Evolutionary conservation across 495 filamentous ascomycete species (phyloP).

Genomic region (Penicillium malachiteum): DNA sequence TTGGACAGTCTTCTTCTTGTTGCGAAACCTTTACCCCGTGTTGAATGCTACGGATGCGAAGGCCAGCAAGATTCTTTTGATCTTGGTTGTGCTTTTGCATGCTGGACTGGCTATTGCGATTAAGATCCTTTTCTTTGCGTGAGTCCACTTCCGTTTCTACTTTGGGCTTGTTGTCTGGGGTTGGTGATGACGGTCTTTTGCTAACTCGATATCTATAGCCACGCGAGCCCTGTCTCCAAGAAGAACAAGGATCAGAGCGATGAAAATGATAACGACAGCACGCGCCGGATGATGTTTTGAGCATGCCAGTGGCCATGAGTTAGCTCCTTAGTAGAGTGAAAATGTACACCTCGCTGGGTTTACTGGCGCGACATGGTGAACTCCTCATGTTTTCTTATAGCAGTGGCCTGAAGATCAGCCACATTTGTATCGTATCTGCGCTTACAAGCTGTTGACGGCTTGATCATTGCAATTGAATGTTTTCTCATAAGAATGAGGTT

Average conservation of each 20-base stretch:
- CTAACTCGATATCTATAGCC: conserved; percentile 34
- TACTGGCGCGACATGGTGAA: conserved; percentile 17
- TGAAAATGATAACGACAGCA: conserved; percentile 26
- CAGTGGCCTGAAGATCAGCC: conserved; percentile 3
- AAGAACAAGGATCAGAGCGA: conserved; percentile 40
- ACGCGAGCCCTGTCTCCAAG: conserved; percentile 64
- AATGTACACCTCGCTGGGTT: conserved; percentile 18
- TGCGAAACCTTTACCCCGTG: conserved; percentile 91
- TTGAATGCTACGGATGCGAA: conserved; percentile 89
- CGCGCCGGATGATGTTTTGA: conserved; percentile 34
- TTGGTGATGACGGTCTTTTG: conserved; percentile 5
- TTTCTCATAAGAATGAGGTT: too few relatives aligned
- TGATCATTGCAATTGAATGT: not conserved
- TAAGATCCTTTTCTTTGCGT: conserved; percentile 95
- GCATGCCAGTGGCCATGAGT: not conserved
- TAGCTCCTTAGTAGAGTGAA: conserved; percentile 3
- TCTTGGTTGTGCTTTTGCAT: conserved; percentile 81
- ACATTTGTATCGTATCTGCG: conserved; percentile 24
- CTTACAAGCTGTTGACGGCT: conserved; percentile 5
- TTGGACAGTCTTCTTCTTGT: conserved; percentile 78
- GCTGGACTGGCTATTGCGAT: conserved; percentile 87
- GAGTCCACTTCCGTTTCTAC: conserved; percentile 23
- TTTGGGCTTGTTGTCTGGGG: not conserved
- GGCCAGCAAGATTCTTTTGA: conserved; percentile 82
- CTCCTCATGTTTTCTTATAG: conserved; percentile 10